Evolutionary conservation across 164 flowering plant species (phyloP).

Genomic region (Dillenia suffruticosa): DNA sequence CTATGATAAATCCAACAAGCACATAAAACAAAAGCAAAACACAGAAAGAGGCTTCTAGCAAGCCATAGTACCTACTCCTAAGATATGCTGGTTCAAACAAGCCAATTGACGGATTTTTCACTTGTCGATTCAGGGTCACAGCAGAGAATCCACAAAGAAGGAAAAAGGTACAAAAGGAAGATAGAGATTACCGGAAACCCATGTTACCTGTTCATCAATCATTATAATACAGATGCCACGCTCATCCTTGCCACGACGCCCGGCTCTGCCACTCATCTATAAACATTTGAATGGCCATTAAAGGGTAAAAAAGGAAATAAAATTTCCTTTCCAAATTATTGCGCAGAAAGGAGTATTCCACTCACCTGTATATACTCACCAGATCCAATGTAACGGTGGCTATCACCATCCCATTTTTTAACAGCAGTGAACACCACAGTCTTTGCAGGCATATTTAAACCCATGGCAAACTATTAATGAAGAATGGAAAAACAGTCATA

Average conservation of each 20-base stretch:
- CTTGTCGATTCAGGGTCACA: not conserved
- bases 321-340: not conserved
- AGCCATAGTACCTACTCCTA: too few species aligned
- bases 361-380: constrained; percentile 99
- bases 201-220: constrained; percentile 90
- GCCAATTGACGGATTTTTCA: too few species aligned
- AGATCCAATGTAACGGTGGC: constrained; percentile 89
- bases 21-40: not conserved
- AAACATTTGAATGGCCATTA: not conserved
- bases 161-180: not conserved
- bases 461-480: constrained; percentile 88
- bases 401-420: constrained; percentile 98
- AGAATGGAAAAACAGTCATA: constrained; percentile 3
- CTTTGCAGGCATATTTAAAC: constrained; percentile 99
- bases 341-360: constrained; percentile 8
- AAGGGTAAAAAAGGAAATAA: not conserved
- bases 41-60: not conserved
- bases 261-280: constrained; percentile 99
- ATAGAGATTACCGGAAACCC: not conserved
- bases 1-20: too few species aligned
- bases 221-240: constrained; percentile 98
- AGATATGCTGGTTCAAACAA: too few species aligned
- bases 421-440: constrained; percentile 94
- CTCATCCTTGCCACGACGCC: constrained; percentile 99
- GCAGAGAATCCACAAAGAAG: not conserved